Evolutionary conservation across 2,329 filamentous ascomycete species (phyloP), one percentile per base, ranked within the genome.

Genomic region (Stachybotrys chlorohalonatus): DNA sequence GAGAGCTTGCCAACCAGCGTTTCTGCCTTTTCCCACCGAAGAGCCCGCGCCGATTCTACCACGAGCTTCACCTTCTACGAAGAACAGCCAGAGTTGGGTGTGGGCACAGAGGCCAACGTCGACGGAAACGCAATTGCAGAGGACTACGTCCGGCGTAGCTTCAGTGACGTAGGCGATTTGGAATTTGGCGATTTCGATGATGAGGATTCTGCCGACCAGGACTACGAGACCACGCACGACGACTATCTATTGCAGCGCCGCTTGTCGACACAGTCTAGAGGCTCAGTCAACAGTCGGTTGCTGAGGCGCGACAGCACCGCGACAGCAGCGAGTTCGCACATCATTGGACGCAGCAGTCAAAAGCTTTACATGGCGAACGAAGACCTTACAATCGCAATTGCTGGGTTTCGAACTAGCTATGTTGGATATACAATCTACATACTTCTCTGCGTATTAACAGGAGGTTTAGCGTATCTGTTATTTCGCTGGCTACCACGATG

Each of bases 1-100:
- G 94, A 99, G 74, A 96, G 91, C 66, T 82, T 99, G n/a, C 94
- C 94, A 1, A 94, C 90, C 11, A 96, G 92, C 66, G 80, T 92
- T 42, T 91, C 90, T n/a, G 88, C 90, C 36, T 99, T 99, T 68
- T 86, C 85, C 51, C 92, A 96, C 70, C 89, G 90, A 56, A 83
- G 91, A 56, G 77, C 79, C 45, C 84, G 93, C 63, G 85, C 90
- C 61, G 89, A 92, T 65, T 97, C 93, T 13, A 90, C 81, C 6
- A 77, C 92, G 31, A 96, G 90, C 71, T 97, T 96, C 69, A 85
- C 90, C 1, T 96, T 90, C 71, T 95, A 94, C 66, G 86, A 89
- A 58, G 85, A 84, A 58, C 15, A 47, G 3, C 48, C 54, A 1
- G 62, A 64, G 72, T 74, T 52, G 65, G 73, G 42, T 53, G 73